phyloP scores from a whole-genome alignment of 163 green algal species.

The Prototheca wickerhamii region DNA sequence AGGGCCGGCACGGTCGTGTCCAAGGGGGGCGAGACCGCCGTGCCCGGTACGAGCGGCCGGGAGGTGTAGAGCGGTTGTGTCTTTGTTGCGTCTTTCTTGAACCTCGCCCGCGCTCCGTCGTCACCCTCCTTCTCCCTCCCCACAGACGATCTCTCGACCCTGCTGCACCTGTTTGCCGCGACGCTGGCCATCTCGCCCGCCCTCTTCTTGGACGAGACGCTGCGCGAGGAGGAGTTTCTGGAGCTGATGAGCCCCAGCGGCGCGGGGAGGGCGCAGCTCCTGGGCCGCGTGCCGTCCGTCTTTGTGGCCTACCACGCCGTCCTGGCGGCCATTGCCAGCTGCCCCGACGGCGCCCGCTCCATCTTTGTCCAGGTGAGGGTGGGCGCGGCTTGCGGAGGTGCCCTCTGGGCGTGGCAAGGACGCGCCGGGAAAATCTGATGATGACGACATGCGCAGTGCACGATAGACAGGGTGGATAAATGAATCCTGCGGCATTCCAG shows the following conservation, averaged over 20 bases:
- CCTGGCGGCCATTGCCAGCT: conserved; percentile 47
- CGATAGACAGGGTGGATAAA: too few relatives aligned
- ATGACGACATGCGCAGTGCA: too few relatives aligned
- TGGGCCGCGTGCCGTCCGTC: conserved; percentile 29
- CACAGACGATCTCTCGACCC: conserved; percentile 26
- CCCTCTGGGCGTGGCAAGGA: not conserved
- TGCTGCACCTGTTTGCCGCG: conserved; percentile 36
- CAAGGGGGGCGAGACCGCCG: not conserved
- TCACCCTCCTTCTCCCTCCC: not conserved
- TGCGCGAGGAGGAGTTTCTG: conserved; percentile 19
- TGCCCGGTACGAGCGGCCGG: too few relatives aligned
- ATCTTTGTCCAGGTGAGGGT: conserved; percentile 33
- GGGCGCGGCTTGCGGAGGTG: not conserved
- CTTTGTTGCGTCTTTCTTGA: not conserved
- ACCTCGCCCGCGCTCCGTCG: too few relatives aligned
- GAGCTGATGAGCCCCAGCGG: conserved; percentile 27
- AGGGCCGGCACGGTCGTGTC: not conserved
- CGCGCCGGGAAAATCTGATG: too few relatives aligned
- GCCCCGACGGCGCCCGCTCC: conserved; percentile 43
- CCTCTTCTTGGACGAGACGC: conserved; percentile 41
- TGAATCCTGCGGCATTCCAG: too few relatives aligned
- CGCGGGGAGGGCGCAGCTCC: not conserved
- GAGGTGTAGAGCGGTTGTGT: too few relatives aligned
- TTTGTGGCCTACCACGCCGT: conserved; percentile 59
- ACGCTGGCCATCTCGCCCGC: conserved; percentile 30